Evolutionary conservation across 2,329 filamentous ascomycete species (phyloP), one percentile per base, ranked within the genome.

Genomic region (Fusarium newnesense): DNA sequence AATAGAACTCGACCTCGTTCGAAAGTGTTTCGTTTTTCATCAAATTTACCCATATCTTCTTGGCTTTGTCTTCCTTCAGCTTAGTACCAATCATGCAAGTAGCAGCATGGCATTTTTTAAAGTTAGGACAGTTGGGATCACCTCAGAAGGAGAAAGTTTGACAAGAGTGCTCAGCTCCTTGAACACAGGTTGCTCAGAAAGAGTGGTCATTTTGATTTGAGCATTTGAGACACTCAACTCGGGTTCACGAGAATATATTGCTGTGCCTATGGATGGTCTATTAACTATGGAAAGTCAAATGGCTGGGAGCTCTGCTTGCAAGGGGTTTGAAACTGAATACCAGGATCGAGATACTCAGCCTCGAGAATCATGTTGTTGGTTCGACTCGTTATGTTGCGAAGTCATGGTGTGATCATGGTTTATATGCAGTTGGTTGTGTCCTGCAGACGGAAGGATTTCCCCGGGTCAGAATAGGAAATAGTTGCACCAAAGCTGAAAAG

Each of bases 341-440:
- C 28, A 44, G 66, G 43, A 19, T 43, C 37, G 13, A 34, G 54
- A 70, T 52, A 60, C 54, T 34, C 39, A 57, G 42, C 49, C 49
- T 40, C n/a, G 30, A 57, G 64, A 49, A 40, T 44, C 47, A 56
- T 57, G 36, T 40, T n/a, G 60, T 62, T 70, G 65, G 60, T 67
- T 59, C 15, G 46, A 40, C 34, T 68, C 19, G 59, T 24, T n/a
- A 34, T 28, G 37, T 28, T 40, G 34, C 44, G 32, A 36, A 36
- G 34, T 49, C 39, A 42, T 43, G 47, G 60, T 32, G 36, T 52
- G 36, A 47, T 30, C 36, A 62, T 67, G 34, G 43, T 37, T 54
- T 13, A 43, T 59, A 68, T 72, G 69, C 68, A 60, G 69, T 72
- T 72, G 69, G 69, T 57, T 26, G 54, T 72, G 69, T 53, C 24